These are phyloP conservation scores for Colletotrichum echinochloae DNA, from an alignment of 2,329 filamentous ascomycete species.

Conservation along the genomic window DNA sequence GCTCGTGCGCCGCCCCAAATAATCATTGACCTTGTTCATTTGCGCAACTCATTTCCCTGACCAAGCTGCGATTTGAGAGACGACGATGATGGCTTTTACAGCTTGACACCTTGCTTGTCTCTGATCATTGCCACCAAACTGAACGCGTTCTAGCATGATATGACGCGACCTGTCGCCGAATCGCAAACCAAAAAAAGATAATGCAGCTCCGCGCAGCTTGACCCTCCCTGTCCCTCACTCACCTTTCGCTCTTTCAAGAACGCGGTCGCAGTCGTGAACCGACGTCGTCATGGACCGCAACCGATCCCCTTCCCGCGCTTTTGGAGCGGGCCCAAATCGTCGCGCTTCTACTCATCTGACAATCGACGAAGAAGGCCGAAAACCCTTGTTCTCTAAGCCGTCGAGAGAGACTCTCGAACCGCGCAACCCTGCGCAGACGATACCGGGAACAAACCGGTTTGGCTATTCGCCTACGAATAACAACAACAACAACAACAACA, in stretches of 20 bases:
- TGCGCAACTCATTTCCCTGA: slow-evolving; percentile 34
- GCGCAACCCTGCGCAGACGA: slow-evolving; percentile 18
- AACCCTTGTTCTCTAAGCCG: slow-evolving; percentile 52
- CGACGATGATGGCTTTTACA: slow-evolving; percentile 7
- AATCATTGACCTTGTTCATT: slow-evolving; percentile 17
- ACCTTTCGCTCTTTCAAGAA: slow-evolving; percentile 12
- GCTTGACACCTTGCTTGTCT: neutral
- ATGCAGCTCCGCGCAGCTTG: slow-evolving; percentile 35
- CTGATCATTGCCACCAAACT: neutral
- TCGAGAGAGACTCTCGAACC: slow-evolving; percentile 41
- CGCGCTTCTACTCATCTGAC: slow-evolving; percentile 44
- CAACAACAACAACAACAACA: slow-evolving; percentile 1
- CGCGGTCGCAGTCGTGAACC: slow-evolving; percentile 25
- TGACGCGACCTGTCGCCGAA: slow-evolving; percentile 34
- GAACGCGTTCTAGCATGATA: slow-evolving; percentile 17
- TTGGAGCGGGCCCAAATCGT: slow-evolving; percentile 43
- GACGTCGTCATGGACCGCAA: slow-evolving; percentile 45
- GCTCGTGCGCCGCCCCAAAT: slow-evolving; percentile 30
- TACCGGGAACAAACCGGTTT: slow-evolving; percentile 37
- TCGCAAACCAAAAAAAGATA: slow-evolving; percentile 30
- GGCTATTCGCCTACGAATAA: slow-evolving; percentile 41
- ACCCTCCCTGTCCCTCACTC: slow-evolving; percentile 12
- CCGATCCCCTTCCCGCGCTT: slow-evolving; percentile 31
- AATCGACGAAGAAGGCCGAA: slow-evolving; percentile 56
- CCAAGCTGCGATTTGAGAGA: slow-evolving; percentile 19